Conservation (phyloP, 2,329 filamentous ascomycete genomes). For the Fusarium sublunatum region DNA sequence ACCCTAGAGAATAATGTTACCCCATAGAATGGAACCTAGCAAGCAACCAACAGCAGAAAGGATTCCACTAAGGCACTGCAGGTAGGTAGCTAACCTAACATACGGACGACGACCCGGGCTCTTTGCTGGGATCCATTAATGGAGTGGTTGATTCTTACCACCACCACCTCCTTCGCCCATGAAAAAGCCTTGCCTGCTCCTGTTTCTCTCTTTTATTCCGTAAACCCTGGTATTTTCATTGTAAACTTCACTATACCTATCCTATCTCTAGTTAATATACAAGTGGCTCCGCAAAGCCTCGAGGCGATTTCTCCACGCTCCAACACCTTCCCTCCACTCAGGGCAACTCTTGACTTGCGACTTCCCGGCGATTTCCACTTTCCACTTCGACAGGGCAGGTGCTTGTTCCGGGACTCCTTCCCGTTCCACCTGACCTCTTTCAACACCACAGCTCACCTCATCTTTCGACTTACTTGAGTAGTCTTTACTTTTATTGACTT, state of each 20-base stretch:
- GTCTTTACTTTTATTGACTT: constrained; percentile 4
- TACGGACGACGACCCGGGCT: not conserved
- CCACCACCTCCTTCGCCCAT: not conserved
- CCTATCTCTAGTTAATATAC: constrained; percentile 16
- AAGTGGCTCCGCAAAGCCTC: constrained; percentile 34
- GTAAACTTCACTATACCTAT: constrained; percentile 5
- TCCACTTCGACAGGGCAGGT: constrained; percentile 35
- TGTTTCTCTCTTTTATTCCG: constrained; percentile 3
- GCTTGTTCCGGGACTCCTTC: constrained; percentile 35
- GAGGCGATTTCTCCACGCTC: constrained; percentile 36
- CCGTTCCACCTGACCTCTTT: constrained; percentile 35
- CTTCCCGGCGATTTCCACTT: constrained; percentile 35
- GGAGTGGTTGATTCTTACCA: not conserved
- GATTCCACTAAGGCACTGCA: not conserved
- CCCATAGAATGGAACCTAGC: constrained; percentile 3
- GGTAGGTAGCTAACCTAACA: not conserved
- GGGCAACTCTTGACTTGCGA: constrained; percentile 24
- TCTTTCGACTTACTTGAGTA: constrained; percentile 14
- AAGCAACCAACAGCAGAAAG: constrained; percentile 3
- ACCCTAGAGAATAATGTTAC: constrained; percentile 3
- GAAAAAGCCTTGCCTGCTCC: constrained; percentile 1
- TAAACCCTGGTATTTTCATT: constrained; percentile 1
- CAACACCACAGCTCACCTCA: constrained; percentile 35
- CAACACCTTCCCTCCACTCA: constrained; percentile 33
- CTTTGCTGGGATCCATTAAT: constrained; percentile 3